Evolutionary conservation across 1,139 yeast species (phyloP), one percentile per base, ranked within the genome.

Genomic region (Geotrichum restrictum): DNA sequence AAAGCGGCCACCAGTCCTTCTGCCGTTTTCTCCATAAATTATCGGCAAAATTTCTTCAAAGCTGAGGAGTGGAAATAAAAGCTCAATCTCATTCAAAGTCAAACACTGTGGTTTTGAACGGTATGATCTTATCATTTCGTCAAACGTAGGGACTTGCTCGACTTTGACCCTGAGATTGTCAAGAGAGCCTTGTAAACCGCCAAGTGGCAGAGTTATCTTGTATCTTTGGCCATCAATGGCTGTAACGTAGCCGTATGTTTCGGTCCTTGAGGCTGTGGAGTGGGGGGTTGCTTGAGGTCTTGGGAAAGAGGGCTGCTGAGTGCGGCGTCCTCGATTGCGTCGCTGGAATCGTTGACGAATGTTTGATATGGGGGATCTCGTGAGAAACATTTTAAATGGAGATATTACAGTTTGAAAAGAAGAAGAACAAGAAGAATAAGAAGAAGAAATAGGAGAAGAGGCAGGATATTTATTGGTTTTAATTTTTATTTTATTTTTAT

Each of bases 61-160:
- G 10, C 8, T 27, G 2, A 37, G 37, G 2, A 37, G 29, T 2
- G 37, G 27, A 14, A 45, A 45, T 7, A 45, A 36, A 16, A n/a
- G 37, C 37, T 45, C 49, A 11, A 45, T 37, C 19, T 45, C 49
- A 11, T 45, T 37, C 27, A 45, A 27, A n/a, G 49, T 45, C 21
- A 45, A 34, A 13, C 49, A 45, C 19, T 45, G 29, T 13, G 49
- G 49, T 42, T 45, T 45, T 31, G 24, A n/a, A 11, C 49, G 42
- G 43, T 45, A 45, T 1, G 43, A 27, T 27, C 41, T 24, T 8
- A 45, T 24, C 43, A 37, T 36, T 32, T 45, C 37, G n/a, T 45
- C 49, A 16, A 37, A 45, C 2, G 49, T 8, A 14, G 43, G 42
- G 18, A 45, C 34, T 8, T n/a, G 42, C n/a, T 37, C 31, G 27